Base-by-base conservation (phyloP, 257 asterid species). In the Ilex asprella region DNA sequence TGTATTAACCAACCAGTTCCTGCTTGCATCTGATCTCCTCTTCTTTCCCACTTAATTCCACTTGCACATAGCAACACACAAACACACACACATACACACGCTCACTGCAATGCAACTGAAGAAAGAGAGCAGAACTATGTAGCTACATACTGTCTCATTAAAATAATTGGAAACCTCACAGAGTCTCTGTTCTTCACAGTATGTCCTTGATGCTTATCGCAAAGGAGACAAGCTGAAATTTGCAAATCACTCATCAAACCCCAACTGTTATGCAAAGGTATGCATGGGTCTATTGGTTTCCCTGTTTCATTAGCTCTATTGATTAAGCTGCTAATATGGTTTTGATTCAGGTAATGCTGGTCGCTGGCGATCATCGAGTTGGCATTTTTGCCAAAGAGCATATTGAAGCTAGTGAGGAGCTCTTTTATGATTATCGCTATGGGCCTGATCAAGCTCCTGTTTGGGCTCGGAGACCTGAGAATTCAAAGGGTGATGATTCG, bases 281-380 rank as follows among this genome's bases (percentile, higher is more conserved):
- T n/a, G n/a, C 39, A 16, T 65, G 60, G 30, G 49, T 50, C 71
- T 16, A 43, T 15, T 2, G 21, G 66, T 55, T 67, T 63, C 54
- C 41, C 51, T 63, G 43, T 53, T 11, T 29, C 30, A 53, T n/a
- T 32, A 12, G 32, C 54, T 30, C 14, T 53, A 31, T 46, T 58
- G 49, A 3, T 27, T 54, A 32, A 50, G 52, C 73, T 73, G 63
- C 66, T 30, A 31, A 56, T 21, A 58, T 58, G 35, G 39, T 51
- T 12, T 16, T 21, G 27, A 39, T 62, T 44, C 78, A 93, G 99
- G 90, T 93, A 35, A 87, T 87, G 90, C 54, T 81, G 73, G 99
- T 89, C 62, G 92, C 95, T 16, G 99, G 99, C 46, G 99, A 93
- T 70, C 97, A 93, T 70, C 96, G 96, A n/a, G 99, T 93, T 58